A percentile compares a stretch with the other conserved stretches of the same genome.
Conservation (phyloP, 2,329 filamentous ascomycete genomes). For the Lasiodiplodia sp. region DNA sequence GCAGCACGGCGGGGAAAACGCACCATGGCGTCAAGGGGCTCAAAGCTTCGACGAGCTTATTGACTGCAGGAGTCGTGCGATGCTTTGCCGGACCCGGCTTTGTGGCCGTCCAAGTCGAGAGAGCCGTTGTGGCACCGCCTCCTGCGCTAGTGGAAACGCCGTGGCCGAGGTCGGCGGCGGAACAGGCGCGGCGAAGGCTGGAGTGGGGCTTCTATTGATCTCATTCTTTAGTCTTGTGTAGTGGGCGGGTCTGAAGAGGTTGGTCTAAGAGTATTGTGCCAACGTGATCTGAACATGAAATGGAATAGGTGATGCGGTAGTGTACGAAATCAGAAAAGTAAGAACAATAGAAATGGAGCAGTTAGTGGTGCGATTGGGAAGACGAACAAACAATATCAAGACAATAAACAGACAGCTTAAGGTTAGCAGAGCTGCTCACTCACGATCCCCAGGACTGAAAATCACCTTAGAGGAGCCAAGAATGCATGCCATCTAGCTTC, state of each 20-base stretch:
- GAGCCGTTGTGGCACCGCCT: constrained; percentile 20
- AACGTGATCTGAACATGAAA: too few relatives aligned
- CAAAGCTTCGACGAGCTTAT: constrained; percentile 12
- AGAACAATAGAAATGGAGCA: too few relatives aligned
- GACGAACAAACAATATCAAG: background rate
- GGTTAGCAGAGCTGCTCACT: background rate
- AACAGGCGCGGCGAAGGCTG: background rate
- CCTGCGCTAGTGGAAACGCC: constrained; percentile 1
- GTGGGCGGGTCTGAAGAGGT: too few relatives aligned
- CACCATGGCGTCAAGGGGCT: constrained; percentile 7
- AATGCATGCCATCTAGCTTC: background rate
- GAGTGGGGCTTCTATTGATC: background rate
- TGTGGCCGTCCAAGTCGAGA: background rate
- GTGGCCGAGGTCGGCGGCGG: background rate
- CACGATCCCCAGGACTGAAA: background rate
- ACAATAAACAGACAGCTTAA: background rate
- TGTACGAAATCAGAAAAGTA: too few relatives aligned
- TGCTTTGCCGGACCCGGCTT: background rate
- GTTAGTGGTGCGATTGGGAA: background rate
- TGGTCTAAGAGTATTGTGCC: too few relatives aligned
- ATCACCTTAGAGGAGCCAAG: background rate
- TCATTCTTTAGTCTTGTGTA: too few relatives aligned
- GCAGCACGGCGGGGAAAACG: background rate
- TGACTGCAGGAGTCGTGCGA: background rate
- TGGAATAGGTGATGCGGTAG: too few relatives aligned